Base-by-base conservation (phyloP, 257 asterid genomes). In the Capsicum rhomboideum region DNA sequence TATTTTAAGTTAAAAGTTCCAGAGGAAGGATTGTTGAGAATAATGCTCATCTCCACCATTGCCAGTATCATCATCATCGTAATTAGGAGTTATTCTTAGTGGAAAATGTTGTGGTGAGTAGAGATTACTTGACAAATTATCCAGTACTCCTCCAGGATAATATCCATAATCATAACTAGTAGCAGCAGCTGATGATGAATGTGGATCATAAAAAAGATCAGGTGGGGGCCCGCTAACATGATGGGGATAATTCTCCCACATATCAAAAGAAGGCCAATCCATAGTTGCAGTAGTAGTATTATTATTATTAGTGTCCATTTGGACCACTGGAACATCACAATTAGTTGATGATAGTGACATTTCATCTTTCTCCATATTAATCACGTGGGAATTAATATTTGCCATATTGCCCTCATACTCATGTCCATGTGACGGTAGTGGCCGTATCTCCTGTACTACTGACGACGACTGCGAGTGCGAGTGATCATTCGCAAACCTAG, bases 1-100 rank as follows among this genome's bases (percentile, higher is more conserved):
- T 68, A 72, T 49, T 46, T 23, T 21, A 14, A 9, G 64, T 50
- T 75, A 69, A 37, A 82, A 86, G 44, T 66, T 81, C 87, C 87
- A 85, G 9, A 85, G 84, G 56, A 34, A 71, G 21, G 83, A 84
- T 21, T 59, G 64, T 56, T 59, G 75, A 81, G 82, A 29, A 49
- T 44, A 71, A 11, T 54, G 50, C 56, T 34, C 87, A 20, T 68
- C 78, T 23, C 28, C 77, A 2, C 77, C 77, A 68, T 68, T 68
- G 21, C 52, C 78, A 37, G 28, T 68, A 68, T 68, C 78, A 68
- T 68, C 78, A 1, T 68, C 78, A 6, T 68, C 78, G 18, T 68
- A 68, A 37, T 37, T 68, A 68, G 52, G 78, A 68, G 78, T 34
- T 10, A 46, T 17, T 74, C 69, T 79, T 11, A 54, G 82, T 8